phyloP scores from a whole-genome alignment of 1,284 basidiomycete species.

The Mycosarcoma maydis region DNA sequence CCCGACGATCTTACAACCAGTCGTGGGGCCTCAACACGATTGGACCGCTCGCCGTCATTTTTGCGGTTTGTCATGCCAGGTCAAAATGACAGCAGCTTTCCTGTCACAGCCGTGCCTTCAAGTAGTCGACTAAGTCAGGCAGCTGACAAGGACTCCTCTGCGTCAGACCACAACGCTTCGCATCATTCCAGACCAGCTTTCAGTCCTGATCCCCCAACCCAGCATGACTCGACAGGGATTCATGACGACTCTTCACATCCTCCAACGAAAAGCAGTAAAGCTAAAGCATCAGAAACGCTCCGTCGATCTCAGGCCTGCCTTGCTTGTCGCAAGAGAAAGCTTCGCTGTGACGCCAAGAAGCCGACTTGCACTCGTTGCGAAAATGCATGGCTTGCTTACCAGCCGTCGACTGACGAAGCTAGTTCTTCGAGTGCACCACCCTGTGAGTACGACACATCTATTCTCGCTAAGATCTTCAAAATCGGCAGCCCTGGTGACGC shows the following conservation, averaged over 20 bases:
- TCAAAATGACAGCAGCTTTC: no score
- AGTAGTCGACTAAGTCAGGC: no score
- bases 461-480: constrained; percentile 35
- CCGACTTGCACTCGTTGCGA: constrained; percentile 38
- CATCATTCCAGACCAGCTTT: no score
- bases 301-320: constrained; percentile 38
- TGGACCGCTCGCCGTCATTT: no score
- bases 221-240: background rate
- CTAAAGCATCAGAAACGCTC: constrained; percentile 18
- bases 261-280: constrained; percentile 1
- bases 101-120: no score
- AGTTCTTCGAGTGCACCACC: constrained; percentile 10
- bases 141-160: no score
- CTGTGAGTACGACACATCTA: constrained; percentile 36
- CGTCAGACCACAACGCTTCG: no score
- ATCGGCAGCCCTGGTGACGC: constrained; percentile 4
- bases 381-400: constrained; percentile 29
- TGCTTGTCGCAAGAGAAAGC: constrained; percentile 36
- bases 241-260: constrained; percentile 6
- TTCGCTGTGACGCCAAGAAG: constrained; percentile 39
- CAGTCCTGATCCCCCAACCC: no score
- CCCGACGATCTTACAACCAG: no score
- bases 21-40: no score
- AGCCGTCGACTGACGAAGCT: background rate
- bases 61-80: no score